Conservation (phyloP, 257 asterid species). For the Fraxinus excelsior region DNA sequence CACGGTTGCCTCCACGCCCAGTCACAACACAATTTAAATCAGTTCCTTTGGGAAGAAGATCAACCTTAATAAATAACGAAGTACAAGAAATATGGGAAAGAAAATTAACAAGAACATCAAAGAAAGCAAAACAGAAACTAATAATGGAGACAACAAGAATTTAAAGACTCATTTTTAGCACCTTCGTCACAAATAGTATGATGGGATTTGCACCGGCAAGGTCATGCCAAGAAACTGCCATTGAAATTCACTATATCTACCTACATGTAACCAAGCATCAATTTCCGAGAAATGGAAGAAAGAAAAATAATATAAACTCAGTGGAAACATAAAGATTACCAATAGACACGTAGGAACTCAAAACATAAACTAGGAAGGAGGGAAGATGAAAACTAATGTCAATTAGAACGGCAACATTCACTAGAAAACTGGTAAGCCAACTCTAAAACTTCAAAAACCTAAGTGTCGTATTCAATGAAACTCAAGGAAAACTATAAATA, state of each 20-base stretch:
- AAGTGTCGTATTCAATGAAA: neutral
- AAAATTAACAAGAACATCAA: constrained; percentile 2
- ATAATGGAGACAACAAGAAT: neutral
- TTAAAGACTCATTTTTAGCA: constrained; percentile 20
- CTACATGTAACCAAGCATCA: constrained; percentile 39
- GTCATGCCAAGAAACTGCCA: constrained; percentile 86
- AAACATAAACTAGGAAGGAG: neutral
- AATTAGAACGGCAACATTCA: neutral
- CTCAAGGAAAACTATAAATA: neutral
- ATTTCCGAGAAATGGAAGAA: neutral
- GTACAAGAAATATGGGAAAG: constrained; percentile 12
- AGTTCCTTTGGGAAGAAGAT: constrained; percentile 97
- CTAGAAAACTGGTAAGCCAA: neutral
- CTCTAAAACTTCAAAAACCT: neutral
- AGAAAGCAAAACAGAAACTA: neutral
- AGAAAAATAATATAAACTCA: constrained; percentile 13
- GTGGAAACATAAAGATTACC: neutral
- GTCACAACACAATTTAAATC: constrained; percentile 92
- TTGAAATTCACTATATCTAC: constrained; percentile 97
- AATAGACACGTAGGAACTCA: neutral
- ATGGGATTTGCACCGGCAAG: constrained; percentile 95
- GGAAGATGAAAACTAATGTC: neutral
- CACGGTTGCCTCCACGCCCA: constrained; percentile 98
- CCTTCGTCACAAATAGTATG: constrained; percentile 90
- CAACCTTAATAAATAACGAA: constrained; percentile 56